Conservation (phyloP, 2,329 filamentous ascomycete genomes). For the Colletotrichum sp. region DNA sequence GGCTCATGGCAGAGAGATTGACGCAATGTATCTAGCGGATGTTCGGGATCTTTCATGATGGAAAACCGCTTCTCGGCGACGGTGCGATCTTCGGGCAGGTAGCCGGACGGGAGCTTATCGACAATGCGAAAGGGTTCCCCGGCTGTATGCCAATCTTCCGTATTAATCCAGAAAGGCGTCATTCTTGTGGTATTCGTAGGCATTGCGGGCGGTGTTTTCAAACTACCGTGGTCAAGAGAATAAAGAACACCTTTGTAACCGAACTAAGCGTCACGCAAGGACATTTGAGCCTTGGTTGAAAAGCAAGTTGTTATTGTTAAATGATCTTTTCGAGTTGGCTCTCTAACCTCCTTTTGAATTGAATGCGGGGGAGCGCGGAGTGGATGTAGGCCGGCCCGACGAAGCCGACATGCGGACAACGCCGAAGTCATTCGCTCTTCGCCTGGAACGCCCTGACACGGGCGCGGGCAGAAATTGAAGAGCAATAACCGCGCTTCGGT, state of each 20-base stretch:
- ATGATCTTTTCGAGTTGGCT: neutral
- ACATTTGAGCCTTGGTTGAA: neutral
- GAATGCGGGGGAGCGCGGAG: neutral
- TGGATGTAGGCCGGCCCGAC: neutral
- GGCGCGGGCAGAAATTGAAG: neutral
- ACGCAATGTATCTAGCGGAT: neutral
- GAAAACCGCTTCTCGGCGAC: neutral
- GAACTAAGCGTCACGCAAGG: neutral
- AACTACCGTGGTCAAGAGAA: neutral
- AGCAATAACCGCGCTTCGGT: neutral
- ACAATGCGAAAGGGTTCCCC: constrained; percentile 31
- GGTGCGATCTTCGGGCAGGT: neutral
- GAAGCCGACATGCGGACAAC: neutral
- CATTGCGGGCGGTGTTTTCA: neutral
- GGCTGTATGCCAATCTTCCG: constrained; percentile 31
- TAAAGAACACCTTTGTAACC: neutral
- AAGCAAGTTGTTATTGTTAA: neutral
- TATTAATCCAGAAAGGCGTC: constrained; percentile 24
- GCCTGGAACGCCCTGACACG: neutral
- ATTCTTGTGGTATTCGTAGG: neutral
- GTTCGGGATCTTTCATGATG: neutral
- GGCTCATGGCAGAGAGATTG: constrained; percentile 20
- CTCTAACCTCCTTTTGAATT: neutral
- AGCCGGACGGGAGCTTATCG: constrained; percentile 1
- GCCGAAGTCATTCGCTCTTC: neutral